Evolutionary conservation across 169 alveolate species (phyloP).

Genomic region (Cryptosporidium canis): DNA sequence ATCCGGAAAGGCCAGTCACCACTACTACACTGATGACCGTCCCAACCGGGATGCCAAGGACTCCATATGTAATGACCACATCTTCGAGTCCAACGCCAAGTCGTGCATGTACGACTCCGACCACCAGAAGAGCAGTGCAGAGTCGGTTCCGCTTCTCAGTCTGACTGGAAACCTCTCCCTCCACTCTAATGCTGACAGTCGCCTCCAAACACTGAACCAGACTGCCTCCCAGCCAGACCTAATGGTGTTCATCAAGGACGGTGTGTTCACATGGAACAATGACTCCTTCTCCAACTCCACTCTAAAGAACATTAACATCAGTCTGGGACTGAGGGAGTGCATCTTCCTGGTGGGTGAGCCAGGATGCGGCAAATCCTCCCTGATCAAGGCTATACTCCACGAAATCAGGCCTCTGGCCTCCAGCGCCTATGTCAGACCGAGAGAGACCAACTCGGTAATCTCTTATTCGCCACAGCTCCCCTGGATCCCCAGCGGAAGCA

Average conservation of each 20-base stretch:
- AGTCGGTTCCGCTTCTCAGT: too few relatives aligned
- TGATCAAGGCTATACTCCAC: conserved; percentile 79
- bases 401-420: conserved; percentile 74
- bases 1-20: neutral
- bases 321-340: conserved; percentile 24
- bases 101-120: too few relatives aligned
- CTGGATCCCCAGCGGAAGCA: conserved; percentile 83
- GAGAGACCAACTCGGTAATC: conserved; percentile 69
- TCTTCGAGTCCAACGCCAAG: too few relatives aligned
- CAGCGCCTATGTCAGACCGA: conserved; percentile 74
- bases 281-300: conserved; percentile 11
- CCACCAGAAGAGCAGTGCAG: too few relatives aligned
- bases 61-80: too few relatives aligned
- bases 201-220: too few relatives aligned
- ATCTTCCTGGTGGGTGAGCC: conserved; percentile 74
- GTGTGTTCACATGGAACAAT: conserved; percentile 45
- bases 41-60: too few relatives aligned
- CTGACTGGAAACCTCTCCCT: too few relatives aligned
- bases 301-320: conserved; percentile 12
- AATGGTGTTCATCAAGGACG: conserved; percentile 19
- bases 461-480: conserved; percentile 85
- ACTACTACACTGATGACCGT: neutral
- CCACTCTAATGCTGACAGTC: too few relatives aligned
- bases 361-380: conserved; percentile 87
- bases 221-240: neutral